Evolutionary conservation across 208 protist species (phyloP).

Genomic region (Trichomonas vaginalis): DNA sequence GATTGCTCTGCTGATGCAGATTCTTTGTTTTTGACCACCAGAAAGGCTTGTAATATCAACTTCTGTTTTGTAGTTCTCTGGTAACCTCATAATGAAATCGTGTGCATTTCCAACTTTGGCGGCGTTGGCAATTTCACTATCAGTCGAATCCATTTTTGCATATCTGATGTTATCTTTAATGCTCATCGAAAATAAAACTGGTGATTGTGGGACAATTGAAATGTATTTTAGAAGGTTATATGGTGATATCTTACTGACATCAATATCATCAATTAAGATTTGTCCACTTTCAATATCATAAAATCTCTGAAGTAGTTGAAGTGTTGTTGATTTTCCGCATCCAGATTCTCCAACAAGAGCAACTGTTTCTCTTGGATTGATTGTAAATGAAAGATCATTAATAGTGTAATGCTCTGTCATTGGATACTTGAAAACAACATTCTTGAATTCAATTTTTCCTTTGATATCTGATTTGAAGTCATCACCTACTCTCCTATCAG

Average conservation of each 20-base stretch:
- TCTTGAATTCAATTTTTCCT: no score
- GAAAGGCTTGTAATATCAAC: neutral
- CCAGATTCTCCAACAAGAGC: no score
- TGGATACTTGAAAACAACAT: neutral
- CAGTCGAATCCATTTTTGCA: slow-evolving; percentile 21
- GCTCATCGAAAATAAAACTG: slow-evolving; percentile 38
- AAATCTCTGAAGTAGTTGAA: no score
- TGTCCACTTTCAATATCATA: neutral
- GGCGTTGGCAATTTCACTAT: slow-evolving; percentile 31
- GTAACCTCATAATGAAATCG: slow-evolving; percentile 34
- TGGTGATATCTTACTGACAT: neutral
- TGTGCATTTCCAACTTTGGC: no score
- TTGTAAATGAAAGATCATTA: neutral
- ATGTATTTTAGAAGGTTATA: slow-evolving; percentile 3
- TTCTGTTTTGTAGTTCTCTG: slow-evolving; percentile 23
- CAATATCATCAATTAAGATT: neutral
- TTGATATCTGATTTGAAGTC: neutral
- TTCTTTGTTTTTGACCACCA: no score
- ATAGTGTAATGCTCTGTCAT: neutral
- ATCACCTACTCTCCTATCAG: neutral
- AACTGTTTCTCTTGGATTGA: no score
- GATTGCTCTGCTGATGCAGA: neutral
- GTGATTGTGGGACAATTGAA: slow-evolving; percentile 37
- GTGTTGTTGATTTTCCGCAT: no score
- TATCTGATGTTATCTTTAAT: slow-evolving; percentile 42